Base-by-base conservation (phyloP, 2,329 filamentous ascomycete species). In the Botrytis medusae region DNA sequence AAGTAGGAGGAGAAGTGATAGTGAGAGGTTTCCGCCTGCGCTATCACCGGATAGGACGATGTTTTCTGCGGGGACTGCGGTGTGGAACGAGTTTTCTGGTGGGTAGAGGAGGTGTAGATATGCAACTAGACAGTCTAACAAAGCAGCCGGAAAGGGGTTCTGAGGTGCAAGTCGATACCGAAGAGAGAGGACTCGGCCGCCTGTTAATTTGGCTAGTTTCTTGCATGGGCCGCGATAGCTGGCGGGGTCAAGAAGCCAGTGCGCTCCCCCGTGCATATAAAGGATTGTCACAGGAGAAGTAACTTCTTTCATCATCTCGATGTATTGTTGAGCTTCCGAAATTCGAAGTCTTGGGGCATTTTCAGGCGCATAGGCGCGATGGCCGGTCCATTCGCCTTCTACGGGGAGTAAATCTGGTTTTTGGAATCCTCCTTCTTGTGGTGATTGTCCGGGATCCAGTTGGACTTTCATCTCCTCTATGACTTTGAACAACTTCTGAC, bases 351-450 rank as follows among this genome's bases (percentile, higher is more conserved):
- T 83, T 4, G 81, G 79, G 25, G 87, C 85, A 1, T 87, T 83
- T 34, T 83, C 79, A 4, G 83, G 82, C 5, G 86, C 91, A 57
- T 80, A 84, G 1, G 86, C 84, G 40, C 92, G 85, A 81, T 91
- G 92, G 0, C 92, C 92, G 3, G 91, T 92, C 93, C 92, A 95
- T 81, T 95, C 92, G 37, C 89, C 91, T 80, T 93, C 88, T 9
- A 93, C 85, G 25, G 87, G 83, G 3, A 82, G 80, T 0, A 90
- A 79, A 0, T 86, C 86, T 1, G 91, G 90, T 74, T 88, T 79
- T 20, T 74, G 81, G 75, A 83, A 86, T 4, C 32, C 32, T 7
- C 25, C 34, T 25, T n/a, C 34, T 40, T 42, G 22, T 40, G 12
- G 40, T 20, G 46, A 12, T 73, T 83, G 75, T 34, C 22, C n/a